Percentiles rank a stretch among this genome's conserved stretches.
These are phyloP conservation scores for Marchantia polymorpha DNA, from an alignment of 225 moss, liverwort and hornwort species.

Conservation along the genomic window DNA sequence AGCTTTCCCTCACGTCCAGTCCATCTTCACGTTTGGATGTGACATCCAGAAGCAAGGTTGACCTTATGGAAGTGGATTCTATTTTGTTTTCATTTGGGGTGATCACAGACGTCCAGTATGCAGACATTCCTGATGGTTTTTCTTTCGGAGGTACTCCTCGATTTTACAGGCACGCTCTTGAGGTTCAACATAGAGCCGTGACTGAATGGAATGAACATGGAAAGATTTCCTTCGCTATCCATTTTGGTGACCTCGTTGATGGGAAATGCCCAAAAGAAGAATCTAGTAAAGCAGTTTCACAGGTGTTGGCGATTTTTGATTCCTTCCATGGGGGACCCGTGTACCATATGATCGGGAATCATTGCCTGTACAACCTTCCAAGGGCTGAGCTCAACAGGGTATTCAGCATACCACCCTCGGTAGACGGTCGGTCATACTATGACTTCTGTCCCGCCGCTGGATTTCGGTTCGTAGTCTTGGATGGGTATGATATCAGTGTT, in stretches of 20 bases:
- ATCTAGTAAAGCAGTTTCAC: slow-evolving; percentile 49
- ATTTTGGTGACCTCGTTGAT: slow-evolving; percentile 92
- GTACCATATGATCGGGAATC: slow-evolving; percentile 91
- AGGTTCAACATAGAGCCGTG: slow-evolving; percentile 64
- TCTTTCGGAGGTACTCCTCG: slow-evolving; percentile 76
- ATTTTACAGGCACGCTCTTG: slow-evolving; percentile 80
- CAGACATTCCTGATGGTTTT: slow-evolving; percentile 71
- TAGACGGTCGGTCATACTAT: slow-evolving; percentile 62
- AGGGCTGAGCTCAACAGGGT: slow-evolving; percentile 59
- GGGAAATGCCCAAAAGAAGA: slow-evolving; percentile 63
- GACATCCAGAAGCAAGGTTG: slow-evolving; percentile 3
- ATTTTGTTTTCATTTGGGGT: slow-evolving; percentile 82
- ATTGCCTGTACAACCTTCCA: slow-evolving; percentile 93
- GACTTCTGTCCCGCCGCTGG: slow-evolving; percentile 53
- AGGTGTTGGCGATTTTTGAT: slow-evolving; percentile 43
- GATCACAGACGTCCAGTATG: slow-evolving; percentile 94
- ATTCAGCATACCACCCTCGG: slow-evolving; percentile 53
- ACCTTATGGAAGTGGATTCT: slow-evolving; percentile 11
- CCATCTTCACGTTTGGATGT: slow-evolving; percentile 18
- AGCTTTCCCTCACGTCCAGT: slow-evolving; percentile 4
- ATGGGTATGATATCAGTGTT: slow-evolving; percentile 87
- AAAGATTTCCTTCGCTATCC: slow-evolving; percentile 62
- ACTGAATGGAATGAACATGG: slow-evolving; percentile 64
- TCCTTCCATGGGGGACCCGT: slow-evolving; percentile 51
- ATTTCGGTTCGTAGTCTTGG: slow-evolving; percentile 69